These are phyloP conservation scores for Hibiscus trionum DNA, from an alignment of 345 rosid genomes.

Conservation along the genomic window DNA sequence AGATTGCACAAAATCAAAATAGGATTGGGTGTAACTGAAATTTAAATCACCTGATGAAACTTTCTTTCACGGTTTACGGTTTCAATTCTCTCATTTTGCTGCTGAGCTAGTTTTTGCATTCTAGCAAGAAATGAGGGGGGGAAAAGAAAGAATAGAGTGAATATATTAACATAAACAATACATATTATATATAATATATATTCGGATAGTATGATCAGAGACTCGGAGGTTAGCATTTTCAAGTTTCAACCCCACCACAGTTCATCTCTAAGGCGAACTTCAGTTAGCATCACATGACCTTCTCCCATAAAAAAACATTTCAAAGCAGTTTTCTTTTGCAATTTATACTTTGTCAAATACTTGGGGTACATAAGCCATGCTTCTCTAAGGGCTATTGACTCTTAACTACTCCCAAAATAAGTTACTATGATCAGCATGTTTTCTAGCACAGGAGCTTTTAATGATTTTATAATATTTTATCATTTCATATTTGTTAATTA, in stretches of 20 bases:
- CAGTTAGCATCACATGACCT: not conserved
- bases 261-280: not conserved
- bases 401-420: not conserved
- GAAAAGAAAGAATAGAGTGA: not conserved
- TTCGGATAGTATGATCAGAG: not conserved
- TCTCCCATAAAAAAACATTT: not conserved
- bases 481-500: no score
- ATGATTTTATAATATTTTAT: no score
- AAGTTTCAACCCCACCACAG: not conserved
- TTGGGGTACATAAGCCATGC: not conserved
- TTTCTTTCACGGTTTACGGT: slow-evolving; percentile 91
- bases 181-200: not conserved
- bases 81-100: slow-evolving; percentile 78
- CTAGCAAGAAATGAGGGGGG: slow-evolving; percentile 24
- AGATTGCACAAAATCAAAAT: not conserved
- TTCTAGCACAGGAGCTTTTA: no score
- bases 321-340: not conserved
- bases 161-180: not conserved
- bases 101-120: slow-evolving; percentile 69
- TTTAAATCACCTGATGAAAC: slow-evolving; percentile 72
- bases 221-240: not conserved
- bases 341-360: not conserved
- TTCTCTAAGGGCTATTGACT: not conserved
- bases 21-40: not conserved
- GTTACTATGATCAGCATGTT: not conserved